Base-by-base conservation (phyloP, 352 stramenopile species). In the Pythium apleroticum region DNA sequence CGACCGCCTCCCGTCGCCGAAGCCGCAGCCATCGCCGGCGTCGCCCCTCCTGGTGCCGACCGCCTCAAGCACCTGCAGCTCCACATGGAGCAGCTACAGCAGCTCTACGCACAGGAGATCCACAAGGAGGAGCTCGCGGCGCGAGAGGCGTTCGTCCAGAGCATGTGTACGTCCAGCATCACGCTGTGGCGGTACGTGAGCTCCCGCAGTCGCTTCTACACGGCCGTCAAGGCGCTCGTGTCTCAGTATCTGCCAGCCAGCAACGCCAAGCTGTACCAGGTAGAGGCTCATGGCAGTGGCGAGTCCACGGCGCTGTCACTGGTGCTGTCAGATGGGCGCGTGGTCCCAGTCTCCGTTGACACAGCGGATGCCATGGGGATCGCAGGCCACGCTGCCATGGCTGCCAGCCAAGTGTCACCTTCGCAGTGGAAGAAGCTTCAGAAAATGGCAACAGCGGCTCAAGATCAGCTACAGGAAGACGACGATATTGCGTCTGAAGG, bases 41-140 rank as follows among this genome's bases (percentile, higher is more conserved):
- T 70, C 14, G 33, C 65, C 48, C 54, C 62, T 11, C 35, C 68
- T 15, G 31, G 61, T 55, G 25, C 58, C 3, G 54, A 77, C 27
- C 71, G 76, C 0, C 55, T 85, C 19, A 69, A 78, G 62, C 72
- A 80, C 39, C 66, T 84, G 15, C 67, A 80, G 60, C 74, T 52
- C n/a, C 75, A 87, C 57, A 80, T 81, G 66, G 74, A 83, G 53
- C 74, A 85, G 28, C 74, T 85, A 15, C 68, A 78, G 41, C 65
- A 72, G 54, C 72, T 84, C 7, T 84, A 84, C 62, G 70, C 72
- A 0, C 57, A 80, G 41, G 72, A 84, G 35, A 63, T 80, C 46
- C 75, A 78, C 41, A 74, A 76, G n/a, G 76, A 87, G 58, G 68
- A 84, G 39, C 68, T 81, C 15, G 68, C 61, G 11, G 62, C 35